phyloP scores from a whole-genome alignment of 2,329 filamentous ascomycete genomes.

The Colletotrichum somersetense region DNA sequence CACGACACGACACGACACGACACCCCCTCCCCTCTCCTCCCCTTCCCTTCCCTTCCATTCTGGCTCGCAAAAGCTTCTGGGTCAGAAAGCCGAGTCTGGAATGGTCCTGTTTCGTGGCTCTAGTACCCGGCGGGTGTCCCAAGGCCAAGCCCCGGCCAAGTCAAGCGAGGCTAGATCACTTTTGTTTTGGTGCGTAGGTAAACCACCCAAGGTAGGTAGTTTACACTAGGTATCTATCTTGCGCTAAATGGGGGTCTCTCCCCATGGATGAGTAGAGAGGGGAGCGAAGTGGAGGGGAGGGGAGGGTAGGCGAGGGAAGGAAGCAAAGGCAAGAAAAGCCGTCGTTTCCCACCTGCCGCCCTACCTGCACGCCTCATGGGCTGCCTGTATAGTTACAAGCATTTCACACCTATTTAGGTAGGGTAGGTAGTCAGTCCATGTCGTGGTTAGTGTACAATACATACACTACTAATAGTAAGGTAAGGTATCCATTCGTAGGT shows the following conservation, averaged over 20 bases:
- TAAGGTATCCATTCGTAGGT: background rate
- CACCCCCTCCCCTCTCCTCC: background rate
- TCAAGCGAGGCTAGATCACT: slow-evolving; percentile 26
- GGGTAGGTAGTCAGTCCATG: background rate
- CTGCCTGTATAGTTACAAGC: background rate
- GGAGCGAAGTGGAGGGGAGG: background rate
- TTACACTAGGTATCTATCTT: slow-evolving; percentile 17
- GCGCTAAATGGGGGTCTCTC: slow-evolving; percentile 30
- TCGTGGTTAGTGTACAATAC: background rate
- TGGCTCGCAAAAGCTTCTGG: background rate
- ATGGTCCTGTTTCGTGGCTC: slow-evolving; percentile 37
- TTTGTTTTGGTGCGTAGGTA: background rate
- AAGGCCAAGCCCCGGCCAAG: slow-evolving; percentile 15
- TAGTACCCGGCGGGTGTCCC: slow-evolving; percentile 26
- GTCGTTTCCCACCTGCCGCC: background rate
- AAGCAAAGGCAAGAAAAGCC: slow-evolving; percentile 23
- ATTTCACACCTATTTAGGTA: background rate
- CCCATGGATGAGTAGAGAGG: slow-evolving; percentile 10
- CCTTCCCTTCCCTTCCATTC: background rate
- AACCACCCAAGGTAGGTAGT: too few relatives aligned
- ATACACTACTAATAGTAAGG: too few relatives aligned
- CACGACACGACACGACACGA: slow-evolving; percentile 2
- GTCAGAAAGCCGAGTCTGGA: slow-evolving; percentile 26
- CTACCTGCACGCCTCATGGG: background rate
- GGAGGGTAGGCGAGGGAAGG: background rate